A percentile compares a stretch with the other conserved stretches of the same genome.
Conservation (phyloP, 2,329 filamentous ascomycete genomes). For the Aurifilum marmelostoma region DNA sequence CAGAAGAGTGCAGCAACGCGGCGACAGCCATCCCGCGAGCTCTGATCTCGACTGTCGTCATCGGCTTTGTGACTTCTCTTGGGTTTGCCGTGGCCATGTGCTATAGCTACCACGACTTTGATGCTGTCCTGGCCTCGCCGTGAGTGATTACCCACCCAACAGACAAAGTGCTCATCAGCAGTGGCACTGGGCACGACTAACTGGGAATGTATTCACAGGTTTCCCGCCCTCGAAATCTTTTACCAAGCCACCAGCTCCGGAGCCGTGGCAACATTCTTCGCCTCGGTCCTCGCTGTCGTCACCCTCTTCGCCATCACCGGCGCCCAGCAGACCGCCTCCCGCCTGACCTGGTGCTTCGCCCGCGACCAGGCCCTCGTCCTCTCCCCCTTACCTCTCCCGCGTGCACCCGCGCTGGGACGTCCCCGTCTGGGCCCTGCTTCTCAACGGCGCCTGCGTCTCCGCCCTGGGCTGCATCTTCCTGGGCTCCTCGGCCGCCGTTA, state of each 20-base stretch:
- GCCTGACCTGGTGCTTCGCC: slow-evolving; percentile 24
- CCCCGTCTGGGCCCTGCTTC: slow-evolving; percentile 19
- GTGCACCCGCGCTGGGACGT: slow-evolving; percentile 20
- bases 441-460: slow-evolving; percentile 20
- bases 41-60: slow-evolving; percentile 38
- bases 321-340: slow-evolving; percentile 24
- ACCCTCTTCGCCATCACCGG: slow-evolving; percentile 24
- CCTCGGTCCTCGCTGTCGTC: slow-evolving; percentile 6
- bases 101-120: slow-evolving; percentile 32
- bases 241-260: slow-evolving; percentile 21
- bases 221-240: slow-evolving; percentile 27
- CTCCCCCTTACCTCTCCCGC: slow-evolving; percentile 12
- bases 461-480: slow-evolving; percentile 23
- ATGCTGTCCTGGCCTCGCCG: slow-evolving; percentile 28
- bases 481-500: slow-evolving; percentile 24
- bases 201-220: no score
- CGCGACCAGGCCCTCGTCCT: slow-evolving; percentile 24
- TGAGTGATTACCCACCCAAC: slow-evolving; percentile 3
- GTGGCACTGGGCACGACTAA: no score
- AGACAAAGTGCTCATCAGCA: no score
- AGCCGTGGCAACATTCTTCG: slow-evolving; percentile 22
- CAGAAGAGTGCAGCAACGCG: slow-evolving; percentile 41
- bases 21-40: slow-evolving; percentile 39
- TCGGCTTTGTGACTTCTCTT: slow-evolving; percentile 41
- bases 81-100: slow-evolving; percentile 38